Evolutionary conservation across 1,284 basidiomycete genomes (phyloP).

Genomic region (Naganishia liquefaciens): DNA sequence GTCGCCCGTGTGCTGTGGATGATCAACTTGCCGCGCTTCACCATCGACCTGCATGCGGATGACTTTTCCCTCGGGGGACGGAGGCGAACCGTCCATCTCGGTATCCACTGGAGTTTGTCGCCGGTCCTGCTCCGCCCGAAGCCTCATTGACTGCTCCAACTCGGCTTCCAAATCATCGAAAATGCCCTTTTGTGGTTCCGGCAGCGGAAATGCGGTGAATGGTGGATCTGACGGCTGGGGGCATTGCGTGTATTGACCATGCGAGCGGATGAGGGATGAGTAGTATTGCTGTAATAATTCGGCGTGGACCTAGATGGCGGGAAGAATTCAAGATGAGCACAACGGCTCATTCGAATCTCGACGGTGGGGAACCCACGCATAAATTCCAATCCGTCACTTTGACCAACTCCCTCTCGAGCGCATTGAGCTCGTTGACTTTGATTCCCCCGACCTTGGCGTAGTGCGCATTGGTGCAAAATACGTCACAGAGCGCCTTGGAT

Average conservation of each 20-base stretch:
- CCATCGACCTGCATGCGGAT: constrained; percentile 11
- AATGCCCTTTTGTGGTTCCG: constrained; percentile 16
- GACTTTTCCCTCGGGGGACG: background rate
- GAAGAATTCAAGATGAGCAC: too few relatives aligned
- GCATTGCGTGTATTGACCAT: constrained; percentile 50
- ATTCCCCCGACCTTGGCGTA: constrained; percentile 95
- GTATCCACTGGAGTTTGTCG: background rate
- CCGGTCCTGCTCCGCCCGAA: background rate
- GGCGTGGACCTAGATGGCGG: constrained; percentile 47
- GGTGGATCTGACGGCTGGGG: constrained; percentile 42
- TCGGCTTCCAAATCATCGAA: constrained; percentile 8
- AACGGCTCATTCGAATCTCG: too few relatives aligned
- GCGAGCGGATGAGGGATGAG: constrained; percentile 53
- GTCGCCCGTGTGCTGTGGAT: background rate
- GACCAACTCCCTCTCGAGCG: constrained; percentile 88
- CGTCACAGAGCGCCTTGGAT: constrained; percentile 87
- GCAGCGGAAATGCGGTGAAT: constrained; percentile 47
- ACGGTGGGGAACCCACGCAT: constrained; percentile 64
- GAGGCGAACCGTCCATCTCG: constrained; percentile 12
- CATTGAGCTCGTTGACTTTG: constrained; percentile 81
- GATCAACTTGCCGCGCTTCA: background rate
- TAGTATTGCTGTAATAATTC: constrained; percentile 54
- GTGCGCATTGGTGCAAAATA: constrained; percentile 86
- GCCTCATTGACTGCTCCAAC: background rate
- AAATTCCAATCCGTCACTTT: constrained; percentile 86